Evolutionary conservation across 2,329 filamentous ascomycete species (phyloP).

Genomic region (Exserohilum turcica): DNA sequence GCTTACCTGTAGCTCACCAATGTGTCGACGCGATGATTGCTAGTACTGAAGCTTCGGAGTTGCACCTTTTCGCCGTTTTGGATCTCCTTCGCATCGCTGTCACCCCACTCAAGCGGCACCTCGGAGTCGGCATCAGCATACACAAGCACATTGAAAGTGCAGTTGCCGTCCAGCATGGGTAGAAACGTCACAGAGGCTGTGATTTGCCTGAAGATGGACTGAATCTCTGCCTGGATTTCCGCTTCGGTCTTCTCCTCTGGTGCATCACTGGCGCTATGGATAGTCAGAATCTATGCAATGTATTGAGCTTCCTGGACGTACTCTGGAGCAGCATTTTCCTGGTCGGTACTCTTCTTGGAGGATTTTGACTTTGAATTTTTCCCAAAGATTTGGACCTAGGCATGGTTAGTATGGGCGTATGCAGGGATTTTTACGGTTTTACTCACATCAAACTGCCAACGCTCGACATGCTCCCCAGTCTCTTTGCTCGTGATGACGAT

Average conservation of each 20-base stretch:
- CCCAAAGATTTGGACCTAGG: conserved; percentile 63
- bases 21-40: conserved; percentile 91
- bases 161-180: conserved; percentile 89
- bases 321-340: conserved; percentile 70
- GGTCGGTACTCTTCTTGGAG: conserved; percentile 60
- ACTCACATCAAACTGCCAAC: conserved; percentile 94
- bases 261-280: conserved; percentile 31
- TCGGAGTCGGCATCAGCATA: conserved; percentile 97
- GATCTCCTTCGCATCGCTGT: conserved; percentile 98
- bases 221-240: conserved; percentile 94
- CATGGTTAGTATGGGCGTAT: conserved; percentile 25
- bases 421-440: conserved; percentile 38
- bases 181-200: conserved; percentile 97
- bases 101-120: conserved; percentile 97
- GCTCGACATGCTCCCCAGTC: conserved; percentile 91
- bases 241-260: conserved; percentile 79
- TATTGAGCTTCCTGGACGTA: conserved; percentile 43
- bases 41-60: conserved; percentile 93
- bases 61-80: conserved; percentile 93
- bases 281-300: conserved; percentile 26
- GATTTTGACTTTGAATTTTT: conserved; percentile 57
- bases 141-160: conserved; percentile 97
- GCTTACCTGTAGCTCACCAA: conserved; percentile 82
- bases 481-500: conserved; percentile 97
- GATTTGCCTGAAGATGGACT: conserved; percentile 96